Evolutionary conservation across 495 filamentous ascomycete genomes (phyloP).

Genomic region (Podospora didyma): DNA sequence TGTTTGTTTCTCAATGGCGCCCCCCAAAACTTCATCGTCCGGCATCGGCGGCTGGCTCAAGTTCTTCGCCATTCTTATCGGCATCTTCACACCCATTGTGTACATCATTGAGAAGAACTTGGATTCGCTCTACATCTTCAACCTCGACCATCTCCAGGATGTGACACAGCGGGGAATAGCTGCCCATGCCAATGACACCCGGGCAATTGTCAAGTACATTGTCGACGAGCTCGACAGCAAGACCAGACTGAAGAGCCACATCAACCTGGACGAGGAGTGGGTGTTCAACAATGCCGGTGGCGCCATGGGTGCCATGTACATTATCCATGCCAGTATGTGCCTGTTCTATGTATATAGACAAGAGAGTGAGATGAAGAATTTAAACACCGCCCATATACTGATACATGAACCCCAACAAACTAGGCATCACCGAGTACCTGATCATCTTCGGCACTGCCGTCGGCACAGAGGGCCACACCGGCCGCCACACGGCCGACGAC

Average conservation of each 20-base stretch:
- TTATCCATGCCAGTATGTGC: conserved; percentile 72
- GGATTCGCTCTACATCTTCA: conserved; percentile 74
- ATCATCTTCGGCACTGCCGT: conserved; percentile 81
- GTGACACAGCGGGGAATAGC: conserved; percentile 61
- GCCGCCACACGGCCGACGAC: conserved; percentile 84
- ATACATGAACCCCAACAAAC: neutral
- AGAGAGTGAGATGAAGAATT: too few relatives aligned
- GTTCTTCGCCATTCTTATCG: conserved; percentile 57
- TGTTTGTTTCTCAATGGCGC: conserved; percentile 12
- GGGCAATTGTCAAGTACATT: conserved; percentile 63
- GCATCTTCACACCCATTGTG: conserved; percentile 54
- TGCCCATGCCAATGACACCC: conserved; percentile 68
- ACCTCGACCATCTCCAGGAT: conserved; percentile 61
- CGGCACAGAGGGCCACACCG: conserved; percentile 83
- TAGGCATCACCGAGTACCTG: conserved; percentile 66
- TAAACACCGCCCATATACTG: too few relatives aligned
- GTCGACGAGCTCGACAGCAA: conserved; percentile 49
- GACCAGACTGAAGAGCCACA: conserved; percentile 35
- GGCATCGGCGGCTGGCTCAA: conserved; percentile 42
- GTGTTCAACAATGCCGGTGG: conserved; percentile 77
- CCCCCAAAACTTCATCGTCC: conserved; percentile 11
- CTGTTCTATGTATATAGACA: neutral
- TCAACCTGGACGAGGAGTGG: conserved; percentile 62
- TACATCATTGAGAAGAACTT: conserved; percentile 65
- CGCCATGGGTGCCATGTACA: conserved; percentile 87